Base-by-base conservation (phyloP, 2,329 filamentous ascomycete genomes). In the Apiospora hydei region DNA sequence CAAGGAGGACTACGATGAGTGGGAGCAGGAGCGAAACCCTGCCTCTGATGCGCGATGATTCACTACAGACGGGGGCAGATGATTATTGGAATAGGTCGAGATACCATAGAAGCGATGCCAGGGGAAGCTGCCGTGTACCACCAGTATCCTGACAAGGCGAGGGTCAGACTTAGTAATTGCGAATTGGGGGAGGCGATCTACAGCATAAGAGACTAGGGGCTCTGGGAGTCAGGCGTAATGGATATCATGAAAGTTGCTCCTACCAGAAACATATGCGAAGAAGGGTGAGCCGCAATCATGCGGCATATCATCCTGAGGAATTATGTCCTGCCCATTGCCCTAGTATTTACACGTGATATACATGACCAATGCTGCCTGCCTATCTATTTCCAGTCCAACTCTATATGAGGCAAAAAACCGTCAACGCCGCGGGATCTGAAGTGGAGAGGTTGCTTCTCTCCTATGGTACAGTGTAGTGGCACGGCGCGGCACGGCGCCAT, bases 1-100 rank as follows among this genome's bases (percentile, higher is more conserved):
- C 75, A 88, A 88, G 76, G 85, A 86, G 57, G 89, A 90, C 73
- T 90, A 87, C 73, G 83, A 85, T 16, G 83, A 86, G 38, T 90
- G 88, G 88, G 86, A 89, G 75, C 85, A 84, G 78, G 86, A 85
- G 74, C 83, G 46, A 26, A 57, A 53, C 47, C 68, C 68, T 6
- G 38, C 61, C 3, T 24, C 34, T 6, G 26, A 34, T 57, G 26
- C 26, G 3, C 51, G 26, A 34, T 57, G 51, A 57, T 34, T 18
- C 51, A 3, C 16, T 18, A 18, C 1, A 34, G 13, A 18, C 13
- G 30, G 7, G 26, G 26, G 16, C 5, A 41, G 4, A 64, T 41
- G 4, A 21, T 13, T 41, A 34, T 64, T 64, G 57, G 57, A 41
- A n/a, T 64, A 64, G 21, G 57, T 64, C 34, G 30, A 64, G 34